These are phyloP conservation scores for Penicillium paradoxum DNA, from an alignment of 495 filamentous ascomycete genomes.

Conservation along the genomic window DNA sequence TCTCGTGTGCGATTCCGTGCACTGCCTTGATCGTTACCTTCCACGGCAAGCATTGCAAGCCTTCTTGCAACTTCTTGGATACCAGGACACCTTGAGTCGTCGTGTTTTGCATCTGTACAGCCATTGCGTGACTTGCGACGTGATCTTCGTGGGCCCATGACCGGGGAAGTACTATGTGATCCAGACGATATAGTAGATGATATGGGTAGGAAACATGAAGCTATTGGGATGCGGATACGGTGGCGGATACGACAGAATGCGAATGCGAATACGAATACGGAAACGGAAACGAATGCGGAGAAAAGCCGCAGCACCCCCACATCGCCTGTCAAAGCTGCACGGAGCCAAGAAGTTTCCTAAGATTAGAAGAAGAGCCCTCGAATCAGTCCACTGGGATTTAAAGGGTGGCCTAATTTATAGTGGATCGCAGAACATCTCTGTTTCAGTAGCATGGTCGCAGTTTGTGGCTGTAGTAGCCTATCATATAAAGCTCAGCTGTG, in stretches of 20 bases:
- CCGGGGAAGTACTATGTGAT: not conserved
- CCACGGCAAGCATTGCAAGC: too few relatives aligned
- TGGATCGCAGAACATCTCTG: not conserved
- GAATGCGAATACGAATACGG: constrained; percentile 14
- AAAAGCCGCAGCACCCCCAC: not conserved
- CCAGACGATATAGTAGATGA: not conserved
- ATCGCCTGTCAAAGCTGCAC: not conserved
- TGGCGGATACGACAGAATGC: constrained; percentile 3
- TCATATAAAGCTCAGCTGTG: not conserved
- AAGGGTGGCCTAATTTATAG: not conserved
- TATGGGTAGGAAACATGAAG: not conserved
- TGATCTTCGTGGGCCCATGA: constrained; percentile 22
- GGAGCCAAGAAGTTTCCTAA: not conserved
- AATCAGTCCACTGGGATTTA: not conserved
- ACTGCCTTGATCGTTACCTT: too few relatives aligned
- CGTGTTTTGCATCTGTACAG: constrained; percentile 24
- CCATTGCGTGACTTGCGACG: constrained; percentile 28
- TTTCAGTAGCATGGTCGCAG: not conserved
- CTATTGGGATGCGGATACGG: constrained; percentile 18
- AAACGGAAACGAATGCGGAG: constrained; percentile 10
- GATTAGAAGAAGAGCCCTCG: not conserved
- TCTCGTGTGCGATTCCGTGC: too few relatives aligned
- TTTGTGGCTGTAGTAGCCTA: not conserved
- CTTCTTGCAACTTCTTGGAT: too few relatives aligned
- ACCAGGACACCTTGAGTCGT: constrained; percentile 16